Percentiles rank a stretch among this genome's conserved stretches.
Evolutionary conservation across 768 basidiomycete genomes (phyloP).

Genomic region (Pisolithus marmoratus): DNA sequence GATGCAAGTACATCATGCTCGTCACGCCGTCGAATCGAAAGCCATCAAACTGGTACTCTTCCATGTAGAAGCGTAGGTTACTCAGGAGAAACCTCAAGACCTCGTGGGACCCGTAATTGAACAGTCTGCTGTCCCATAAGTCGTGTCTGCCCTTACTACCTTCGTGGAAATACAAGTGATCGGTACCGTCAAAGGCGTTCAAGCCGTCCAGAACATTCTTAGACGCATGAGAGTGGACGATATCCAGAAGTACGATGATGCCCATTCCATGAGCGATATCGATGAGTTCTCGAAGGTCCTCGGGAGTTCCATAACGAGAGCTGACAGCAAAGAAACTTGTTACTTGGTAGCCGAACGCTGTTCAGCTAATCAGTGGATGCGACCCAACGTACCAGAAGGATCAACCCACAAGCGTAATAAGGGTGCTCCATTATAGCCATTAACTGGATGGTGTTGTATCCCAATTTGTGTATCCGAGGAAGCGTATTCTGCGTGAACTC

Average conservation of each 20-base stretch:
- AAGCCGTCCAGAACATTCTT: constrained; percentile 96
- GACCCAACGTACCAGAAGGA: neutral
- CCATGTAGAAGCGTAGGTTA: constrained; percentile 93
- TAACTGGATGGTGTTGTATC: constrained; percentile 95
- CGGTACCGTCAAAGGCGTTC: constrained; percentile 95
- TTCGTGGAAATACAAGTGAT: constrained; percentile 96
- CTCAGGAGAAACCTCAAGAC: constrained; percentile 92
- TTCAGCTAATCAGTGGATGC: neutral
- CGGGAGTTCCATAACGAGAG: constrained; percentile 93
- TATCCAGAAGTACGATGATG: constrained; percentile 87
- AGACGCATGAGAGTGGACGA: constrained; percentile 97
- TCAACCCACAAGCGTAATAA: constrained; percentile 85
- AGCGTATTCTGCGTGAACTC: constrained; percentile 86
- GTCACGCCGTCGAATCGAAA: constrained; percentile 99
- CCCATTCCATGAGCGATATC: constrained; percentile 95
- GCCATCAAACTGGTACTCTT: constrained; percentile 93
- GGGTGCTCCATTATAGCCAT: constrained; percentile 99
- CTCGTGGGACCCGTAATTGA: constrained; percentile 95
- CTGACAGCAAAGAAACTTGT: constrained; percentile 96
- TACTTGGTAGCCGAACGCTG: constrained; percentile 97
- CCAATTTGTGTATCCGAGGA: constrained; percentile 83
- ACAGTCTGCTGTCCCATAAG: constrained; percentile 95
- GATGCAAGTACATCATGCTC: constrained; percentile 98
- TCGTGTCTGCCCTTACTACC: constrained; percentile 88
- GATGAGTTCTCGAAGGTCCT: constrained; percentile 91